Conservation (phyloP, 169 alveolate genomes). For the Plasmodium gallinaceum region DNA sequence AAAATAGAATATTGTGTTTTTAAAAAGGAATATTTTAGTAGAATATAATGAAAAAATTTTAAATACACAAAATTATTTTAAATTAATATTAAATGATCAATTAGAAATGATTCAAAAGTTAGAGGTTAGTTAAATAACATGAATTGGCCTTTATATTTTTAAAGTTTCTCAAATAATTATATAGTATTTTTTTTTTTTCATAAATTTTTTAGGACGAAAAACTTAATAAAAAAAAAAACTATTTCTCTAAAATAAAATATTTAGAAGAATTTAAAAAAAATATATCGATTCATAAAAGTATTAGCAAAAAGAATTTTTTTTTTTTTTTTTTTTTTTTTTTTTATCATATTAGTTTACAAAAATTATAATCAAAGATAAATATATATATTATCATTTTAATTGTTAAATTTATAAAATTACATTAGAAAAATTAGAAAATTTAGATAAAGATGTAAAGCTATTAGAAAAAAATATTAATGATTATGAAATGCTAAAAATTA, state of each 20-base stretch:
- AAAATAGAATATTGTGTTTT: background rate
- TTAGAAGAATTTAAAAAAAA: constrained; percentile 49
- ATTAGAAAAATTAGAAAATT: constrained; percentile 25
- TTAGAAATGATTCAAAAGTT: constrained; percentile 36
- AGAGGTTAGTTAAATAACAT: constrained; percentile 1
- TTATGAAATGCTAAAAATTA: constrained; percentile 50
- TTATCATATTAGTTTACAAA: background rate
- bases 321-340: background rate
- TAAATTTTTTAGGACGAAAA: constrained; percentile 36
- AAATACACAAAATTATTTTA: constrained; percentile 44
- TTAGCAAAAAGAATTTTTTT: too few species aligned
- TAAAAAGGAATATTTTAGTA: constrained; percentile 33
- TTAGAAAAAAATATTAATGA: constrained; percentile 32
- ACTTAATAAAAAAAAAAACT: constrained; percentile 42
- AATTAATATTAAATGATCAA: constrained; percentile 51
- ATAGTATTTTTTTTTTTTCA: background rate
- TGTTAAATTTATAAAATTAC: background rate
- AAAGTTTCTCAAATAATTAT: background rate
- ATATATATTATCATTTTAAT: background rate
- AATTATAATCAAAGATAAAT: background rate
- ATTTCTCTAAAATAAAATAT: constrained; percentile 31
- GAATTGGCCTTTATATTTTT: background rate
- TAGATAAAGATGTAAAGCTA: constrained; percentile 28
- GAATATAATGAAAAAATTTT: constrained; percentile 37
- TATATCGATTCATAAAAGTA: constrained; percentile 37